Conservation (phyloP, 1,284 basidiomycete genomes). For the Naganishia albida region DNA sequence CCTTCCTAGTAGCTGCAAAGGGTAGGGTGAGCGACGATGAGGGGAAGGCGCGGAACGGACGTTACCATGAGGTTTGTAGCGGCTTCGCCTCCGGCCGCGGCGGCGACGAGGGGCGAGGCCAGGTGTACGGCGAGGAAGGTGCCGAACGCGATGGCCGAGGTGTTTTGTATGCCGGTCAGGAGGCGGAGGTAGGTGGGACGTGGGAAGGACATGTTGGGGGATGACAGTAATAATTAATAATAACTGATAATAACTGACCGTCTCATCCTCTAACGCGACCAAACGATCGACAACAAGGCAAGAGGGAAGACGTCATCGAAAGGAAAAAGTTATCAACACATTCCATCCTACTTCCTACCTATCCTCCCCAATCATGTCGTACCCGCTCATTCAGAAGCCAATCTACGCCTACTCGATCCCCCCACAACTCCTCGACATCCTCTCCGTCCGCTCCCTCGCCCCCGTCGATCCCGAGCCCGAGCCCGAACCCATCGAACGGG, state of each 20-base stretch:
- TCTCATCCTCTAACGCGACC: no score
- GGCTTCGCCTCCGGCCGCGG: slow-evolving; percentile 40
- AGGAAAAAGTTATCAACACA: neutral
- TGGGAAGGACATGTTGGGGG: neutral
- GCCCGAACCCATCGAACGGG: neutral
- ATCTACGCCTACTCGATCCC: slow-evolving; percentile 62
- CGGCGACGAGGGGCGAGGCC: slow-evolving; percentile 46
- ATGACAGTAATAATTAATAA: no score
- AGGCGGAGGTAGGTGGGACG: slow-evolving; percentile 37
- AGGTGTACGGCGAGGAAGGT: slow-evolving; percentile 49
- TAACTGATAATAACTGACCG: no score
- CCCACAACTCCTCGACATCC: slow-evolving; percentile 64
- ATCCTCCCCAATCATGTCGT: slow-evolving; percentile 2
- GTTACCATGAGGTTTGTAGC: slow-evolving; percentile 48
- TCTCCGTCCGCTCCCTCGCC: slow-evolving; percentile 61
- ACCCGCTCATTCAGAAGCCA: slow-evolving; percentile 12
- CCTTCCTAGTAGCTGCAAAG: slow-evolving; percentile 45
- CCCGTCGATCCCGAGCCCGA: slow-evolving; percentile 23
- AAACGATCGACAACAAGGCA: no score
- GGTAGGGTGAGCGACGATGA: neutral
- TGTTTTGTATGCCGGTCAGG: slow-evolving; percentile 48
- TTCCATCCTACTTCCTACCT: neutral
- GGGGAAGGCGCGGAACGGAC: slow-evolving; percentile 13
- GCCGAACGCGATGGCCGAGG: slow-evolving; percentile 46
- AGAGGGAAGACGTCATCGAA: neutral